Conservation (phyloP, 148 eudicot species). For the Chenopodium suecicum region DNA sequence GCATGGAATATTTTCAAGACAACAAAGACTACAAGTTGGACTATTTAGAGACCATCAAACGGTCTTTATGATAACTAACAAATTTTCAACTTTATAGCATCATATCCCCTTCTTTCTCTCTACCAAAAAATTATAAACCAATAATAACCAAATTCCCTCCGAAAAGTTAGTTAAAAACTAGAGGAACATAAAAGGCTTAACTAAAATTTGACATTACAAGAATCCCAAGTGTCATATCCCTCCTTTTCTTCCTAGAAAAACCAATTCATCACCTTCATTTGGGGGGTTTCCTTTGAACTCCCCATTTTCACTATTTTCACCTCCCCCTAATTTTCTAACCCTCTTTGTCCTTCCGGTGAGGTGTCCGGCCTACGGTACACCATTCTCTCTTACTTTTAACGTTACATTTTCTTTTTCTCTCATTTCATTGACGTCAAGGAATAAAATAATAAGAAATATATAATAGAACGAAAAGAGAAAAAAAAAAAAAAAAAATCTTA, state of each 20-base stretch:
- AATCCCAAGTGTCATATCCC: constrained; percentile 22
- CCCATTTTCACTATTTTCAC: constrained; percentile 16
- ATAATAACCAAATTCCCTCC: constrained; percentile 1
- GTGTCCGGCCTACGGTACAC: constrained; percentile 28
- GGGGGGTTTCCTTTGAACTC: constrained; percentile 37
- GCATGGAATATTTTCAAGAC: not conserved
- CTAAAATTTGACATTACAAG: constrained; percentile 29
- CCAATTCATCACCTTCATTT: constrained; percentile 25
- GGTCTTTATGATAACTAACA: not conserved
- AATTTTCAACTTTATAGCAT: not conserved
- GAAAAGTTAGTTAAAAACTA: constrained; percentile 13
- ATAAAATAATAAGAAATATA: not conserved
- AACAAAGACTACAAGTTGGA: not conserved
- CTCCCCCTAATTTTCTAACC: not conserved
- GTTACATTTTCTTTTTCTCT: not conserved
- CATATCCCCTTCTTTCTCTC: constrained; percentile 15
- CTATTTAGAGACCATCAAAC: not conserved
- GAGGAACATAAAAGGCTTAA: constrained; percentile 17
- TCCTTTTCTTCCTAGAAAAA: constrained; percentile 21
- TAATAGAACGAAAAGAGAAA: not conserved
- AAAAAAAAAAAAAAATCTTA: too few relatives aligned
- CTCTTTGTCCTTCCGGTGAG: constrained; percentile 14
- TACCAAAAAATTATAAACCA: constrained; percentile 17
- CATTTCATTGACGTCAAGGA: not conserved
- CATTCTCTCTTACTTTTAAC: not conserved